Conservation (phyloP, 2,329 filamentous ascomycete genomes). For the Ascochyta pisi region DNA sequence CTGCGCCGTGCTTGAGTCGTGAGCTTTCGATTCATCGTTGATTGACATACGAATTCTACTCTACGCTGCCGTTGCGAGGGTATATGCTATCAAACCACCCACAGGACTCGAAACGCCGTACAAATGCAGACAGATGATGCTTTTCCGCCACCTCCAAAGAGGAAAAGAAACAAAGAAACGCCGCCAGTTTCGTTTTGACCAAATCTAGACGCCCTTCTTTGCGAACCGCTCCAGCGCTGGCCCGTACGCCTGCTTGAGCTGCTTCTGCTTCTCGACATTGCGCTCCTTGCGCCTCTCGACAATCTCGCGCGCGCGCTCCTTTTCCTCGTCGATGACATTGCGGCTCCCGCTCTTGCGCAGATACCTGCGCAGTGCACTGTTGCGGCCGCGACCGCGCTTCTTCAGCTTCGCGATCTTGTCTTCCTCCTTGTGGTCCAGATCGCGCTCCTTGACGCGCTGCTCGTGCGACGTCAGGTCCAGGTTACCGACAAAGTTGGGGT, state of each 20-base stretch:
- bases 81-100: constrained; percentile 19
- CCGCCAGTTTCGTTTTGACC: too few relatives aligned
- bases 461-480: constrained; percentile 82
- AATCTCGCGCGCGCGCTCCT: constrained; percentile 82
- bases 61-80: constrained; percentile 10
- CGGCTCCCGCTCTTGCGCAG: constrained; percentile 88
- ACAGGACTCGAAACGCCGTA: constrained; percentile 16
- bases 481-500: constrained; percentile 90
- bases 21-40: neutral
- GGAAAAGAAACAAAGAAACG: too few relatives aligned
- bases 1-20: too few relatives aligned
- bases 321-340: constrained; percentile 97
- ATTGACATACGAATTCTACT: constrained; percentile 6
- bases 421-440: constrained; percentile 74
- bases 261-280: constrained; percentile 48
- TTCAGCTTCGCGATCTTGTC: constrained; percentile 66
- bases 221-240: constrained; percentile 88
- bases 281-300: constrained; percentile 72
- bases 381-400: constrained; percentile 87
- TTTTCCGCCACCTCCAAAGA: neutral
- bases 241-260: constrained; percentile 76
- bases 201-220: constrained; percentile 60
- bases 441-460: constrained; percentile 76
- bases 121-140: constrained; percentile 15
- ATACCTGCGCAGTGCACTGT: constrained; percentile 85